Evolutionary conservation across 768 basidiomycete species (phyloP), one percentile per base, ranked within the genome.

Genomic region (Cystofilobasidium capitatum): DNA sequence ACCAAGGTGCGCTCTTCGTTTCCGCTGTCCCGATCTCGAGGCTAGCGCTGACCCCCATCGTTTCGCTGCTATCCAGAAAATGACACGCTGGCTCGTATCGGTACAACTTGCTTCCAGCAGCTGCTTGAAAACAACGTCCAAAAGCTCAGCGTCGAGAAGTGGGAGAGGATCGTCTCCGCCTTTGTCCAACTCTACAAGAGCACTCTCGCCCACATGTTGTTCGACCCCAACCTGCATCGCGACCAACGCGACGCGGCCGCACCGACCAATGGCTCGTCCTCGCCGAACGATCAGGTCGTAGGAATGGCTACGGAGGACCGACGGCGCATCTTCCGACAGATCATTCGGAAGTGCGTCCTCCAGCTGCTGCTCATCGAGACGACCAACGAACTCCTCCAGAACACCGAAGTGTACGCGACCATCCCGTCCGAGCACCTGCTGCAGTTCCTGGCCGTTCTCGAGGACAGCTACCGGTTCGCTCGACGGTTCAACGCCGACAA

Each of bases 321-420:
- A 63, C 85, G 89, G 54, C 83, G 86, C 49, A 84, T 89, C 64
- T 99, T 99, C 85, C 89, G 91, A 75, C 96, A 98, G 77, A 98
- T 99, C 78, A 98, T 99, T 70, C 92, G 97, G 71, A 98, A 98
- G 87, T 99, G 96, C 76, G 96, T 99, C 26, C 83, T 99, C 36
- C 96, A 99, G 73, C 79, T 99, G 26, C 81, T 98, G 63, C 82
- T 99, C 42, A 98, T 99, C 71, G 96, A 99, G 79, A 98, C 90
- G 9, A 94, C 93, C 3, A 92, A 91, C 74, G 96, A 98, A 71
- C 81, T 99, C 29, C 82, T 99, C 37, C 88, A 91, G 69, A 97
- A 94, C 74, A 82, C 90, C 68, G 85, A 88, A 45, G 89, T 99
- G 55, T 98, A 98, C 79, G 82, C 81, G 55, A 90, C 88, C 4